These are phyloP conservation scores for Phytophthora foliorum DNA, from an alignment of 352 stramenopile genomes.

Conservation along the genomic window DNA sequence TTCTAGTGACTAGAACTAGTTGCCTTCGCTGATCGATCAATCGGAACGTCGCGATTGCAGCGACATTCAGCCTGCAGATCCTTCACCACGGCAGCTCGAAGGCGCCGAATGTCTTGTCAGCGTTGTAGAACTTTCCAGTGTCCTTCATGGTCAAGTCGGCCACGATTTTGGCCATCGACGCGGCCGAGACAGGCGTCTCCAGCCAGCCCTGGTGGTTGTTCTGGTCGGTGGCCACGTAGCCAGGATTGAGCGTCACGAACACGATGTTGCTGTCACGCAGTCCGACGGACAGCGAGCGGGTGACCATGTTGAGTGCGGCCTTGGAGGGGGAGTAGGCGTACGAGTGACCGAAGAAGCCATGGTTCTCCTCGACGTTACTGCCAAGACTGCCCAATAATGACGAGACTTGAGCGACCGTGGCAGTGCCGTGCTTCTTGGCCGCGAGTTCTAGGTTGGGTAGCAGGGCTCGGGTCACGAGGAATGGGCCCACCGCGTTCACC, in stretches of 20 bases:
- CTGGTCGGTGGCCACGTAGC: slow-evolving; percentile 52
- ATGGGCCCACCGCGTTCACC: slow-evolving; percentile 62
- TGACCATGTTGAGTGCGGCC: slow-evolving; percentile 73
- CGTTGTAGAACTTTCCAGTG: slow-evolving; percentile 44
- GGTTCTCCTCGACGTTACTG: slow-evolving; percentile 37
- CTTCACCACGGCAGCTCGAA: slow-evolving; percentile 43
- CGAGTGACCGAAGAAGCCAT: slow-evolving; percentile 23
- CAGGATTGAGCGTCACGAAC: slow-evolving; percentile 44
- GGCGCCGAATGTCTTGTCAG: slow-evolving; percentile 14
- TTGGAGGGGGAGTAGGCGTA: slow-evolving; percentile 78
- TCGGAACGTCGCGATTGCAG: neutral
- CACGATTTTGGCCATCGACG: slow-evolving; percentile 35
- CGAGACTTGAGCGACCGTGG: slow-evolving; percentile 54
- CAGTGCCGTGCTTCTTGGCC: slow-evolving; percentile 39
- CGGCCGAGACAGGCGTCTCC: slow-evolving; percentile 31
- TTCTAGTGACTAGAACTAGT: neutral
- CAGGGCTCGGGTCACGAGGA: slow-evolving; percentile 61
- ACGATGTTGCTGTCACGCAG: slow-evolving; percentile 46
- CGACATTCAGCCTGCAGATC: no score
- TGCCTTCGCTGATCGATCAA: neutral
- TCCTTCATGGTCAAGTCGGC: slow-evolving; percentile 32
- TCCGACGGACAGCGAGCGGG: slow-evolving; percentile 45
- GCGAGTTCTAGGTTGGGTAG: slow-evolving; percentile 51
- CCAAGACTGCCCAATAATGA: slow-evolving; percentile 60
- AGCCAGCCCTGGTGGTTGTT: slow-evolving; percentile 36